A percentile compares a stretch with the other conserved stretches of the same genome.
Evolutionary conservation across 306 rosid genomes (phyloP).

Genomic region (Calophaca sinica): DNA sequence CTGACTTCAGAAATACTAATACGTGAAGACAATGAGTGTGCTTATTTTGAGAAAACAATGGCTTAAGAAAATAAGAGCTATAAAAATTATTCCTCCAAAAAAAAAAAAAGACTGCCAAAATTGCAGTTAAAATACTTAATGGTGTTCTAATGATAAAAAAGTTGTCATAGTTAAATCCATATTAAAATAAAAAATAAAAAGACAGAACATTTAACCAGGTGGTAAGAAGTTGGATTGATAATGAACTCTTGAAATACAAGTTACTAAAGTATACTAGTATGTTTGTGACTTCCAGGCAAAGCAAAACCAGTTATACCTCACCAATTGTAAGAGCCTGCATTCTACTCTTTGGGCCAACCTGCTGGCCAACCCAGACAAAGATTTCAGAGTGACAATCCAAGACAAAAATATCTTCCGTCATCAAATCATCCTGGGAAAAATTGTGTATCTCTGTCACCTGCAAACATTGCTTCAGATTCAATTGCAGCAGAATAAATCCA

Average conservation of each 20-base stretch:
- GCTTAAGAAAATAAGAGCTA: neutral
- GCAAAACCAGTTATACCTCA: constrained; percentile 71
- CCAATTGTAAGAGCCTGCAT: constrained; percentile 82
- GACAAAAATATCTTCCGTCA: constrained; percentile 92
- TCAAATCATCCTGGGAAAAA: constrained; percentile 96
- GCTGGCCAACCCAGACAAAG: constrained; percentile 96
- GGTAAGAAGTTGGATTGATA: too few relatives aligned
- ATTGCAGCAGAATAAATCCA: constrained; percentile 32
- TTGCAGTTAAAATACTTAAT: constrained; percentile 15
- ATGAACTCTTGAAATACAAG: constrained; percentile 21
- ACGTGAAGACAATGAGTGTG: constrained; percentile 16
- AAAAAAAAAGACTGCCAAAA: constrained; percentile 1
- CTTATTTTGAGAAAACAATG: neutral
- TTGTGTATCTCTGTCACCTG: constrained; percentile 92
- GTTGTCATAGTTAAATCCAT: constrained; percentile 25
- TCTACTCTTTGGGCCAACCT: constrained; percentile 72
- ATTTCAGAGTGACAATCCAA: constrained; percentile 85
- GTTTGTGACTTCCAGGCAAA: constrained; percentile 42
- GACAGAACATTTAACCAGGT: neutral
- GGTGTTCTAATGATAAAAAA: constrained; percentile 28
- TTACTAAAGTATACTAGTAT: constrained; percentile 22
- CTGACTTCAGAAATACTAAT: constrained; percentile 37
- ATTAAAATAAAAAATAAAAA: neutral
- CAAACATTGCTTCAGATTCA: constrained; percentile 48
- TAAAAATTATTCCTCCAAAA: neutral